phyloP scores from a whole-genome alignment of 805 yeast species.

The Hyphopichia homilentoma region DNA sequence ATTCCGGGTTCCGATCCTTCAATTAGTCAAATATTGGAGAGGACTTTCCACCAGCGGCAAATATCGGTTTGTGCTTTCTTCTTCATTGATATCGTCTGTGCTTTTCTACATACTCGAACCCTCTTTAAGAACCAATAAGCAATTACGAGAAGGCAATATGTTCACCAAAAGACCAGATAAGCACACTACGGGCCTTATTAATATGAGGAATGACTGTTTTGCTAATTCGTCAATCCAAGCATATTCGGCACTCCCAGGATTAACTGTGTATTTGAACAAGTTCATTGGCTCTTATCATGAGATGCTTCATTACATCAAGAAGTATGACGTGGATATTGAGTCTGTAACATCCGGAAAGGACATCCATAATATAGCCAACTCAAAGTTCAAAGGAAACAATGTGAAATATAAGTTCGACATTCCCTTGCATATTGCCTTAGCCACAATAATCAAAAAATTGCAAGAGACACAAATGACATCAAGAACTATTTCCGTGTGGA shows the following conservation, averaged over 20 bases:
- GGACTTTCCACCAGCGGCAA: too few species aligned
- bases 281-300: constrained; percentile 27
- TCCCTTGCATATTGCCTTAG: constrained; percentile 56
- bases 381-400: constrained; percentile 16
- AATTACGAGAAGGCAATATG: too few species aligned
- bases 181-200: constrained; percentile 77
- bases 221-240: constrained; percentile 89
- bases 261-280: constrained; percentile 53
- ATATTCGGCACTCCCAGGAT: constrained; percentile 55
- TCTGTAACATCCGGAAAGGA: constrained; percentile 3
- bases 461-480: constrained; percentile 58
- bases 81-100: too few species aligned
- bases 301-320: constrained; percentile 15
- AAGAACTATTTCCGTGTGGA: constrained; percentile 70
- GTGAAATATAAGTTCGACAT: constrained; percentile 26
- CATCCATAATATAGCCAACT: constrained; percentile 8
- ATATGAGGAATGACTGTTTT: constrained; percentile 85
- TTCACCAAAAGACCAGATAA: constrained; percentile 61
- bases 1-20: too few species aligned
- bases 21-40: too few species aligned
- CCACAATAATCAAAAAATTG: constrained; percentile 48
- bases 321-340: constrained; percentile 14
- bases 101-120: constrained; percentile 13
- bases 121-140: too few species aligned
- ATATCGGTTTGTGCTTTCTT: too few species aligned